Conservation (phyloP, 139 green algal species). For the Haematococcus sp. region DNA sequence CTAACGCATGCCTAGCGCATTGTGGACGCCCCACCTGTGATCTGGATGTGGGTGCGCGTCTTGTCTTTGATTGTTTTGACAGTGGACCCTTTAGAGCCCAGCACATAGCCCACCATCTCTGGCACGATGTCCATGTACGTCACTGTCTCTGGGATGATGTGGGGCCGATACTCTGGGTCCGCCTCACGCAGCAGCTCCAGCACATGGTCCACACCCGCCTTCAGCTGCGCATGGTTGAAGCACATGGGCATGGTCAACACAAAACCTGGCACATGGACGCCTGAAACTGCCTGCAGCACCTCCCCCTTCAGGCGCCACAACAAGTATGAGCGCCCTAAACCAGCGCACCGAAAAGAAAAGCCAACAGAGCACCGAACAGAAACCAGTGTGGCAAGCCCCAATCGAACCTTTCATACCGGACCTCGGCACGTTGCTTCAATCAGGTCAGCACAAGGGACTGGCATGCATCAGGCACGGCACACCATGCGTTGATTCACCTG, state of each 20-base stretch:
- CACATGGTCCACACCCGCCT: background rate
- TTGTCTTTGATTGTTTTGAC: constrained; percentile 11
- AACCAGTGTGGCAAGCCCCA: no score
- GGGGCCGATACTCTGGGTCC: background rate
- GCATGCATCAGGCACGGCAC: no score
- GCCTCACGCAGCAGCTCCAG: constrained; percentile 5
- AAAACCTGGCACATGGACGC: no score
- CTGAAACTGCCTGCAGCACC: no score
- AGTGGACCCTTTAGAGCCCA: constrained; percentile 8
- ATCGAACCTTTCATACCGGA: no score
- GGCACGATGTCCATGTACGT: constrained; percentile 12
- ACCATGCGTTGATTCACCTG: background rate
- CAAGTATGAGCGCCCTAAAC: no score
- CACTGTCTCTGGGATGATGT: background rate
- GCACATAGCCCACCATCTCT: constrained; percentile 19
- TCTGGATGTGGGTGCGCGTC: constrained; percentile 10
- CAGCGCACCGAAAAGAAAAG: no score
- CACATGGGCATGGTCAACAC: background rate
- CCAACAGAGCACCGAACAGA: no score
- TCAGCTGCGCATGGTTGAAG: background rate
- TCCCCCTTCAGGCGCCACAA: no score
- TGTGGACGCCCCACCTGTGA: constrained; percentile 12
- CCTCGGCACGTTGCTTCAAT: no score
- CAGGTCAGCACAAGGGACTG: no score
- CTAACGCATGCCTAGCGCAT: no score